Evolutionary conservation across 164 flowering plant genomes (phyloP).

Genomic region (Annona squamosa): DNA sequence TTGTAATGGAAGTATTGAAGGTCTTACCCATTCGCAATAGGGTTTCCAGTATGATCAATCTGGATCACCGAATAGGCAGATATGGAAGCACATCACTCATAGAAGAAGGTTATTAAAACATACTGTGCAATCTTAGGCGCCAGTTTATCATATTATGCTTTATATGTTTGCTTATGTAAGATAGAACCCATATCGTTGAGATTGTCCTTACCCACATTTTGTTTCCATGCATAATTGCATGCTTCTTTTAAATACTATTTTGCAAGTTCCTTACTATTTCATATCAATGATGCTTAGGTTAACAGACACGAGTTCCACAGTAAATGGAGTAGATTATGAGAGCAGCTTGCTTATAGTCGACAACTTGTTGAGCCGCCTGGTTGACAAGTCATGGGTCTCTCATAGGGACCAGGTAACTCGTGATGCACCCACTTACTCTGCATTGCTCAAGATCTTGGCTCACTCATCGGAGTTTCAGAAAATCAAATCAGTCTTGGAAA

Average conservation of each 20-base stretch:
- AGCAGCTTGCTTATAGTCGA: conserved; percentile 87
- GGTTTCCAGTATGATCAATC: not conserved
- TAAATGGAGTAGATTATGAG: conserved; percentile 71
- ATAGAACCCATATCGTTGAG: not conserved
- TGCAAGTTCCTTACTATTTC: not conserved
- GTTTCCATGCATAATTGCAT: not conserved
- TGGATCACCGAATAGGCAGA: not conserved
- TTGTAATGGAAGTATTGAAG: not conserved
- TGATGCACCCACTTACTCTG: not conserved
- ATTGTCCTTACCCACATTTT: not conserved
- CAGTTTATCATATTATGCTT: not conserved
- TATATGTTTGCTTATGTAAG: not conserved
- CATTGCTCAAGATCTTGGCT: not conserved
- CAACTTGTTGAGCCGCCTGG: conserved; percentile 32
- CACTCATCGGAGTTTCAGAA: not conserved
- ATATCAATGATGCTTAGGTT: conserved; percentile 27
- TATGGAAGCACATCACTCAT: not conserved
- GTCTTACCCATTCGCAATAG: not conserved
- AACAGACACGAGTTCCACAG: conserved; percentile 69
- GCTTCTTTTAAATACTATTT: not conserved
- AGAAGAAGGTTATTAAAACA: not conserved
- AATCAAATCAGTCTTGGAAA: not conserved
- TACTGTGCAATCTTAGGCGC: not conserved
- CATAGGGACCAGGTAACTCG: not conserved
- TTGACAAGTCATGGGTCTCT: conserved; percentile 21